These are phyloP conservation scores for Alternaria sp. DNA, from an alignment of 2,329 filamentous ascomycete genomes.

Conservation along the genomic window DNA sequence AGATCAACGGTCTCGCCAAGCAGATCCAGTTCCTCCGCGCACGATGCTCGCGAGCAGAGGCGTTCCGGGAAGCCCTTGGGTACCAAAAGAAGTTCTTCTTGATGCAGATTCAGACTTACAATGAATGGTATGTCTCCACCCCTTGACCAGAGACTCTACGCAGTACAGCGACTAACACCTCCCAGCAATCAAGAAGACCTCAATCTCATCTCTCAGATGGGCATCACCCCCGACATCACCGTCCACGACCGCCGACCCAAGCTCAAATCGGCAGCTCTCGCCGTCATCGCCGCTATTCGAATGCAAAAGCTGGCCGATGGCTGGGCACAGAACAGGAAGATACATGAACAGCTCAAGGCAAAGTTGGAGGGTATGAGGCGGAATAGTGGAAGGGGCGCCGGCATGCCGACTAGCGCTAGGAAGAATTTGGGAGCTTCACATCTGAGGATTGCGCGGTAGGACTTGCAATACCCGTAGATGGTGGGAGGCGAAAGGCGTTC, in stretches of 20 bases:
- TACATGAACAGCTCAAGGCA: slow-evolving; percentile 55
- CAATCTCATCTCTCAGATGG: slow-evolving; percentile 82
- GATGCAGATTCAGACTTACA: slow-evolving; percentile 80
- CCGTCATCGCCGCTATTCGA: slow-evolving; percentile 58
- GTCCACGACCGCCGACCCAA: slow-evolving; percentile 54
- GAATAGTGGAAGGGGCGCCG: slow-evolving; percentile 26
- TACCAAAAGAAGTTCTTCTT: slow-evolving; percentile 87
- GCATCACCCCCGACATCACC: slow-evolving; percentile 63
- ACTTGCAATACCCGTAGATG: not conserved
- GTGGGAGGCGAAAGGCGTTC: slow-evolving; percentile 41
- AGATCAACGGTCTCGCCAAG: slow-evolving; percentile 81
- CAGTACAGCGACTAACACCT: slow-evolving; percentile 20
- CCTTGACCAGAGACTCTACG: not conserved
- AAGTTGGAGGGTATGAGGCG: slow-evolving; percentile 56
- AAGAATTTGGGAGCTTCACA: slow-evolving; percentile 56
- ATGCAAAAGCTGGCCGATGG: slow-evolving; percentile 58
- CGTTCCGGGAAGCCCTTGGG: slow-evolving; percentile 78
- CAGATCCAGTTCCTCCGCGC: slow-evolving; percentile 93
- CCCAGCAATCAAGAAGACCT: slow-evolving; percentile 90
- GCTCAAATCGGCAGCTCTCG: slow-evolving; percentile 57
- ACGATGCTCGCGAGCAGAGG: slow-evolving; percentile 78
- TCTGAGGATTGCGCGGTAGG: slow-evolving; percentile 33
- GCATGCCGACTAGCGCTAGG: slow-evolving; percentile 44
- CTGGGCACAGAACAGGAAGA: slow-evolving; percentile 60
- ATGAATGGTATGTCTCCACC: slow-evolving; percentile 77